These are phyloP conservation scores for Geum urbanum DNA, from an alignment of 306 rosid genomes.

Conservation along the genomic window DNA sequence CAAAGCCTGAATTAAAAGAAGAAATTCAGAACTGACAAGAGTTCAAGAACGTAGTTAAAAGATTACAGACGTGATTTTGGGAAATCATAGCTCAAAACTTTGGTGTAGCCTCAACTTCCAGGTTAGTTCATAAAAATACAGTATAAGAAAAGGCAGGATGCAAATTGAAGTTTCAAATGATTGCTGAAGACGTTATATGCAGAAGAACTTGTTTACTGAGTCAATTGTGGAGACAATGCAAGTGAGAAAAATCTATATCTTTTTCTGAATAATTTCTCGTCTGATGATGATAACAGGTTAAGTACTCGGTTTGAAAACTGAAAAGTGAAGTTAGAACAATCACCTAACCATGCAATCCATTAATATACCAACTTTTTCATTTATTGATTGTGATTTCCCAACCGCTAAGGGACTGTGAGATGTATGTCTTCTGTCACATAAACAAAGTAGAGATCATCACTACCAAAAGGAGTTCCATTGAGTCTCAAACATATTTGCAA, in stretches of 20 bases:
- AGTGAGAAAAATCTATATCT: not conserved
- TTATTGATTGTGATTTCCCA: constrained; percentile 46
- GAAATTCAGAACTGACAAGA: constrained; percentile 1
- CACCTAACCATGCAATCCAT: constrained; percentile 63
- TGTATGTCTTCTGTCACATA: constrained; percentile 59
- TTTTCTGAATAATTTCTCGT: not conserved
- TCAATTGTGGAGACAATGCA: not conserved
- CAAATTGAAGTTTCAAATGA: not conserved
- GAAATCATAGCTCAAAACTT: not conserved
- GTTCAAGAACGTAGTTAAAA: not conserved
- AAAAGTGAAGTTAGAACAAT: not conserved
- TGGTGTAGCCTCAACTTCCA: not conserved
- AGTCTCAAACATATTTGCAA: constrained; percentile 1
- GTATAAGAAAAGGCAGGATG: not conserved
- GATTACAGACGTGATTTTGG: constrained; percentile 3
- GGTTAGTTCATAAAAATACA: not conserved
- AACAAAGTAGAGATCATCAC: constrained; percentile 16
- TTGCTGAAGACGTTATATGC: not conserved
- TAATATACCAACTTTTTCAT: constrained; percentile 47
- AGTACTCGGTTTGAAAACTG: not conserved
- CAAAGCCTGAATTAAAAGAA: constrained; percentile 48
- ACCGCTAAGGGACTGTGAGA: constrained; percentile 35
- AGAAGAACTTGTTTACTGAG: not conserved
- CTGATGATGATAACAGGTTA: not conserved
- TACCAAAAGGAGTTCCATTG: not conserved